These are phyloP conservation scores for Aspergillus sp. DNA, from an alignment of 2,329 filamentous ascomycete genomes.

Conservation along the genomic window DNA sequence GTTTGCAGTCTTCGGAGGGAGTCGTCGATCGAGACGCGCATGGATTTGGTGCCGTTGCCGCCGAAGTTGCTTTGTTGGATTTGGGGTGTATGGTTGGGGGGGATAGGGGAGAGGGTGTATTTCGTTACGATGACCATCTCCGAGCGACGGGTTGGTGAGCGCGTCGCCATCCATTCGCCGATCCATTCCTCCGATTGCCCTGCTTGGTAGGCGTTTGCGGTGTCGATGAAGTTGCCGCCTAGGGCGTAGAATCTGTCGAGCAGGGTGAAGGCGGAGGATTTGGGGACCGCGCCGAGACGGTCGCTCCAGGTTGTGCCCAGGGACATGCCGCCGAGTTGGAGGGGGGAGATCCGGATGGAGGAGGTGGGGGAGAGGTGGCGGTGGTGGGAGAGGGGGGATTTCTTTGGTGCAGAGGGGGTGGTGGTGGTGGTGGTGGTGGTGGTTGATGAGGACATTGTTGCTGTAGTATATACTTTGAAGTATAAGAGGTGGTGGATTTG, in stretches of 20 bases:
- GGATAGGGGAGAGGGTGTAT: constrained; percentile 46
- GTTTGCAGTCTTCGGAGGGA: constrained; percentile 38
- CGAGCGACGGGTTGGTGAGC: constrained; percentile 40
- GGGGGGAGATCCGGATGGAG: constrained; percentile 25
- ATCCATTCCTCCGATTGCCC: constrained; percentile 52
- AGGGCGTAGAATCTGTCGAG: constrained; percentile 51
- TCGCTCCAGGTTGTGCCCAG: constrained; percentile 29
- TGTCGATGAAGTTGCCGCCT: constrained; percentile 57
- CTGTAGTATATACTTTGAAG: no score
- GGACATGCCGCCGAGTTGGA: constrained; percentile 35
- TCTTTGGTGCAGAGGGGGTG: neutral
- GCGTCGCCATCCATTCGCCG: constrained; percentile 54
- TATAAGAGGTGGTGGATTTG: neutral
- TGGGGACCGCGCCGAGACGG: constrained; percentile 46
- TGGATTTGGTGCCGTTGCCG: constrained; percentile 38
- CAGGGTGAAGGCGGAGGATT: constrained; percentile 48
- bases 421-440: neutral
- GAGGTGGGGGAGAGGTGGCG: constrained; percentile 32
- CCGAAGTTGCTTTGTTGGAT: constrained; percentile 42
- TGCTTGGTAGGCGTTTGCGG: constrained; percentile 51
- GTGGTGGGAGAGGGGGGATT: constrained; percentile 12
- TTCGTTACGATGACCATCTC: constrained; percentile 59
- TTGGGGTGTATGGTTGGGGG: constrained; percentile 7
- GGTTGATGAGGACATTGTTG: neutral
- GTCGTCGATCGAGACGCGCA: constrained; percentile 30